Evolutionary conservation across 2,329 filamentous ascomycete genomes (phyloP).

Genomic region (Dactylellina leptospora): DNA sequence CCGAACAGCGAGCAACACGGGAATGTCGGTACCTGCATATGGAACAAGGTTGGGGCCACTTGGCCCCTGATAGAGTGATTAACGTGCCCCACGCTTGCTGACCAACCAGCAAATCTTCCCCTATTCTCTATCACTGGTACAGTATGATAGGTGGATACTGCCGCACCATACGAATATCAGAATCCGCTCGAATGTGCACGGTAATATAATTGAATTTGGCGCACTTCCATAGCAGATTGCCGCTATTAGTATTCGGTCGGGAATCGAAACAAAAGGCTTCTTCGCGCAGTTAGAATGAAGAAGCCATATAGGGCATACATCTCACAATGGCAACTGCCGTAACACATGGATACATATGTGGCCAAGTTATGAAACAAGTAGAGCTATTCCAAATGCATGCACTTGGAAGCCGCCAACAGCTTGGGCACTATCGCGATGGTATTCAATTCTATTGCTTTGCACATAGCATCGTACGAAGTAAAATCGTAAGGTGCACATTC

Average conservation of each 20-base stretch:
- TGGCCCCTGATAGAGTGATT: slow-evolving; percentile 36
- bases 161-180: slow-evolving; percentile 3
- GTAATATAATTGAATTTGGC: not conserved
- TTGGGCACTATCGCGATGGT: too few relatives aligned
- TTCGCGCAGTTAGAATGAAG: not conserved
- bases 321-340: not conserved
- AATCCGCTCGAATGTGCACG: not conserved
- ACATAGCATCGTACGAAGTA: too few relatives aligned
- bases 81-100: slow-evolving; percentile 47
- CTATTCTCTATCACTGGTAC: too few relatives aligned
- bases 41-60: slow-evolving; percentile 47
- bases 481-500: too few relatives aligned
- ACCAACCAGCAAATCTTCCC: slow-evolving; percentile 10
- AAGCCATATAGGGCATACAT: too few relatives aligned
- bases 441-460: too few relatives aligned
- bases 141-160: slow-evolving; percentile 5
- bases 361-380: not conserved
- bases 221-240: too few relatives aligned
- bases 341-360: not conserved
- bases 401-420: too few relatives aligned
- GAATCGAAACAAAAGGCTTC: too few relatives aligned
- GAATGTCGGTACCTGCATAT: slow-evolving; percentile 53
- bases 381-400: slow-evolving; percentile 4
- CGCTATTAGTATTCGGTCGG: too few relatives aligned
- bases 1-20: slow-evolving; percentile 45